Base-by-base conservation (phyloP, 495 filamentous ascomycete species). In the Aspergillus bridgeri region DNA sequence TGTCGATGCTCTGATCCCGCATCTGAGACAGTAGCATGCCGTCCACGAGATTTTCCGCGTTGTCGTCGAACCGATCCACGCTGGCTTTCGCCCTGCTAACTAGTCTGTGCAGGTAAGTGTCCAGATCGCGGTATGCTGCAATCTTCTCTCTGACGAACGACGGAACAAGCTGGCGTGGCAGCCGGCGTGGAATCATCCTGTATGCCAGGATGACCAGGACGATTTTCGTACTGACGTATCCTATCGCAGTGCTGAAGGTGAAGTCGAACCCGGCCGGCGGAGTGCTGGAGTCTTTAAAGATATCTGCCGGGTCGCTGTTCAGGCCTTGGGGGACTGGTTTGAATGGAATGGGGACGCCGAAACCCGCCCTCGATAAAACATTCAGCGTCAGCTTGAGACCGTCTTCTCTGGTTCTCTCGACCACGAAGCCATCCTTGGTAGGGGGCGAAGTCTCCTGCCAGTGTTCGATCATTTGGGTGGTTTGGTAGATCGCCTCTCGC, bases 301-400 rank as follows among this genome's bases (percentile, higher is more conserved):
- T 47, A 17, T 23, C 56, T 21, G 51, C 38, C 7, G 60, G 43
- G 4, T 46, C 49, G 27, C 57, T 24, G 18, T 29, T 50, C 15
- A 42, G 25, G 19, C 58, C 38, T 3, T 54, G 49, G 1, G 20
- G 45, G 1, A 50, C 25, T 1, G 49, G 46, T 29, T 62, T 60
- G 42, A 62, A 67, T 1, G 65, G 65, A 33, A 67, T 48, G 2
- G 43, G 65, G 48, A 78, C 75, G 15, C 72, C 70, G 48, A 81
- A 81, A 2, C 75, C 72, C 20, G 74, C 73, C 23, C 62, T 47
- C 21, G 75, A 70, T 4, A 83, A 60, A 3, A 81, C 69, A 63
- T 81, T 69, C 24, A 83, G 61, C 2, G 75, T 70, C 3, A 82
- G 62, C 6, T 75, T 77, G 52, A 68, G 65, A 0, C 65, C 58